Evolutionary conservation across 23 red algal species (phyloP).

Genomic region (Chondrus crispus): DNA sequence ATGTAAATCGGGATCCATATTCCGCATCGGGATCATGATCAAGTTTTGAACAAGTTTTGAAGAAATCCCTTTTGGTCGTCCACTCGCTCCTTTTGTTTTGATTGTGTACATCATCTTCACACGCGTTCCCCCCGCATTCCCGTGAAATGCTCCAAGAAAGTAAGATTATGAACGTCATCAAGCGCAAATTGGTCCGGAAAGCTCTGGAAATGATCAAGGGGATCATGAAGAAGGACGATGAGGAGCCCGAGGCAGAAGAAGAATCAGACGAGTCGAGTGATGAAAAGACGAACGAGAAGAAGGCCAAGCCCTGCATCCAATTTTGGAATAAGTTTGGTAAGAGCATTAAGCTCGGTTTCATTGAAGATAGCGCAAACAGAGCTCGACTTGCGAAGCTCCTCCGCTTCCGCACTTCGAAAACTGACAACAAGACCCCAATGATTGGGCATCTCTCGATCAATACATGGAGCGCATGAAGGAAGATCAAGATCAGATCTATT

Average conservation of each 20-base stretch:
- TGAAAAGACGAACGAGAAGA: constrained; percentile 23
- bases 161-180: constrained; percentile 74
- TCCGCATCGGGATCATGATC: no score
- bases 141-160: constrained; percentile 89
- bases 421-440: constrained; percentile 49
- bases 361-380: constrained; percentile 76
- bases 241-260: constrained; percentile 30
- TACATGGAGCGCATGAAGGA: constrained; percentile 88
- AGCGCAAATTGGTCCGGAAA: constrained; percentile 86
- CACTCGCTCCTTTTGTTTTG: no score
- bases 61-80: no score
- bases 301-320: constrained; percentile 49
- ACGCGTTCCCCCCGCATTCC: no score
- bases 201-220: constrained; percentile 74
- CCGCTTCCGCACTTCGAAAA: constrained; percentile 78
- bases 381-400: constrained; percentile 78
- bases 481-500: constrained; percentile 94
- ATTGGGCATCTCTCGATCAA: constrained; percentile 81
- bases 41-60: no score
- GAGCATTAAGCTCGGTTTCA: constrained; percentile 82
- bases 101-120: no score
- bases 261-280: background rate
- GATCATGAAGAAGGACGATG: constrained; percentile 68
- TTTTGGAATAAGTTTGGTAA: constrained; percentile 93
- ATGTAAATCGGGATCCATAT: no score